Evolutionary conservation across 73 alveolate genomes (phyloP).

Genomic region (Uronychia setigera): DNA sequence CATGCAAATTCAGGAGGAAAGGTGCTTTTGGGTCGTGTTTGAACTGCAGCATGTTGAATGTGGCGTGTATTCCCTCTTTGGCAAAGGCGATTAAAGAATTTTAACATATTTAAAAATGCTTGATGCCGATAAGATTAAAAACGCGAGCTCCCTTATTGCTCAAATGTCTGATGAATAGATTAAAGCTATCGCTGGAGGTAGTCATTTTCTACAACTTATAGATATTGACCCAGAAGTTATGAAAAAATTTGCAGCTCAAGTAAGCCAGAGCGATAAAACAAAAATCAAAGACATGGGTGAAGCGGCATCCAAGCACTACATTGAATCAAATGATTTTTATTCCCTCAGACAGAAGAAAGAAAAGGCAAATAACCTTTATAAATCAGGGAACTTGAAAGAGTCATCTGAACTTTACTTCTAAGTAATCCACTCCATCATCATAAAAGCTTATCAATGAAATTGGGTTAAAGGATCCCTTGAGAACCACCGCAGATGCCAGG

Average conservation of each 20-base stretch:
- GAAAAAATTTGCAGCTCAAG: neutral
- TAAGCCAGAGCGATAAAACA: neutral
- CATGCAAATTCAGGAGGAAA: neutral
- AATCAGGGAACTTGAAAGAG: neutral
- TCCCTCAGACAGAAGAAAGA: neutral
- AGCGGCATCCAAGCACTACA: neutral
- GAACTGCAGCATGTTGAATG: conserved; percentile 1
- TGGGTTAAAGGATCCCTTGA: neutral
- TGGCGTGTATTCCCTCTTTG: conserved; percentile 1
- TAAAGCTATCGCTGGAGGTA: neutral
- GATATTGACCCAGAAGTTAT: neutral
- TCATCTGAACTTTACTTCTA: neutral
- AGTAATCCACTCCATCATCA: neutral
- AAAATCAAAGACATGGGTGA: neutral
- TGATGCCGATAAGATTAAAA: neutral
- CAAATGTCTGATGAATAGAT: neutral
- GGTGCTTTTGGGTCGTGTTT: neutral
- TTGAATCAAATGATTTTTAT: neutral
- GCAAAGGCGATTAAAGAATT: neutral
- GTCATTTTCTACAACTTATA: neutral
- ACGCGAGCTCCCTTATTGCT: neutral
- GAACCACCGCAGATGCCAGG: neutral
- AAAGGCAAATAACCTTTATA: neutral
- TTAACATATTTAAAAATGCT: neutral
- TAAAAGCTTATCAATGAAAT: neutral